A percentile compares a stretch with the other conserved stretches of the same genome.
These are phyloP conservation scores for Bipolaris cookei DNA, from an alignment of 2,329 filamentous ascomycete species.

Conservation along the genomic window DNA sequence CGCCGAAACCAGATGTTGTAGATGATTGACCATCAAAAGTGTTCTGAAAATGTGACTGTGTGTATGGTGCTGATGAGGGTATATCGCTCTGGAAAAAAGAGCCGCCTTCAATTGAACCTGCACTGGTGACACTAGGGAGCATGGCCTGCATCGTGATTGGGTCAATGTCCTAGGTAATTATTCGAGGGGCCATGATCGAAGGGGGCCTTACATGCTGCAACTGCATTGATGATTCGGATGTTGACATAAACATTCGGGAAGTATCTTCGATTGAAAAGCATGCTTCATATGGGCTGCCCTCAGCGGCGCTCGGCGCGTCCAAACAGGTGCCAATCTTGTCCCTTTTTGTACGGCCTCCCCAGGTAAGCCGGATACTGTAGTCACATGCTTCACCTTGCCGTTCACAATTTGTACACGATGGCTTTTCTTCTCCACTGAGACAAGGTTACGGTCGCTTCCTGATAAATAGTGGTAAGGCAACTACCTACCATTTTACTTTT, in stretches of 20 bases:
- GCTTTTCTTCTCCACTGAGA: constrained; percentile 72
- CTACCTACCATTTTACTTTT: constrained; percentile 74
- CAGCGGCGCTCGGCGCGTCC: constrained; percentile 31
- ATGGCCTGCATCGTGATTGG: constrained; percentile 32
- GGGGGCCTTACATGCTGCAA: constrained; percentile 33
- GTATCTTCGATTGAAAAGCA: constrained; percentile 38
- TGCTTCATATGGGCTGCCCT: constrained; percentile 39
- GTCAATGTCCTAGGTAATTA: constrained; percentile 35
- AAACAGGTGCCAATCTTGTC: constrained; percentile 49
- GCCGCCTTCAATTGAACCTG: constrained; percentile 22
- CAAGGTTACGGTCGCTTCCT: constrained; percentile 23
- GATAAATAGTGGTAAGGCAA: background rate
- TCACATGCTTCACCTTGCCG: constrained; percentile 76
- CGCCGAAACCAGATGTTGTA: constrained; percentile 23
- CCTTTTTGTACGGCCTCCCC: constrained; percentile 75
- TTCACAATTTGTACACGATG: constrained; percentile 73
- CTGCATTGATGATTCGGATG: constrained; percentile 23
- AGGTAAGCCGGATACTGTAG: constrained; percentile 81
- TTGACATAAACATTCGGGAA: constrained; percentile 28
- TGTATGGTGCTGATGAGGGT: constrained; percentile 18
- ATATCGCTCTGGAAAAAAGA: constrained; percentile 19
- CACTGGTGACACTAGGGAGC: constrained; percentile 18
- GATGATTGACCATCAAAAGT: constrained; percentile 36
- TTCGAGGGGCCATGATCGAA: constrained; percentile 33
- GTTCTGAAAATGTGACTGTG: constrained; percentile 27